Conservation (phyloP, 352 stramenopile species). For the Phytophthora pseudosyringae region DNA sequence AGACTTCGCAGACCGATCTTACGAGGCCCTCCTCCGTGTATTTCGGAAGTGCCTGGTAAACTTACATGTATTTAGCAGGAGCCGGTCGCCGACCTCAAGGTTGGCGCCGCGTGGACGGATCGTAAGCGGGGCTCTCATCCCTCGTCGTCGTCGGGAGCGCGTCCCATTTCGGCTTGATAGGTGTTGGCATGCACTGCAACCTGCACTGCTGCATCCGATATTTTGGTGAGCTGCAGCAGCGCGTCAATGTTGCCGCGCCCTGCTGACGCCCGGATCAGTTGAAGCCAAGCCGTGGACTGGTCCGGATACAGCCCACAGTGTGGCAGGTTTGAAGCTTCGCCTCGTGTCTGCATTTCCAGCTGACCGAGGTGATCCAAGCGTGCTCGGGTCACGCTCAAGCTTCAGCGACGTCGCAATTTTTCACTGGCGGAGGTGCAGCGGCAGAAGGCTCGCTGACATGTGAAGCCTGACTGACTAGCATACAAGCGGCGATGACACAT, state of each 20-base stretch:
- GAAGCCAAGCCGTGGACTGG: constrained; percentile 18
- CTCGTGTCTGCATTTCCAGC: constrained; percentile 12
- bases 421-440: constrained; percentile 2
- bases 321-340: constrained; percentile 8
- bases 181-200: neutral
- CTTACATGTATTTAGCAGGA: constrained; percentile 12
- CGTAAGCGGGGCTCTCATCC: too few relatives aligned
- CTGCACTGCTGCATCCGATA: neutral
- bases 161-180: constrained; percentile 19
- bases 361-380: constrained; percentile 24
- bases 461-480: constrained; percentile 17
- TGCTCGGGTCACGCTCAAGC: constrained; percentile 12
- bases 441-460: neutral
- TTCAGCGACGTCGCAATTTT: constrained; percentile 4
- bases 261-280: constrained; percentile 23
- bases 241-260: neutral
- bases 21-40: neutral
- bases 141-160: neutral
- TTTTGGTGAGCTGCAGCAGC: constrained; percentile 3
- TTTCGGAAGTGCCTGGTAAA: neutral
- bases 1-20: constrained; percentile 9
- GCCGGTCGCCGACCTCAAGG: neutral
- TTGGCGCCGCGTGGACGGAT: too few relatives aligned
- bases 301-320: constrained; percentile 5
- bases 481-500: constrained; percentile 7